Percentiles rank a stretch among this genome's conserved stretches.
Conservation (phyloP, 2,329 filamentous ascomycete genomes). For the Pseudogymnoascus sp. region DNA sequence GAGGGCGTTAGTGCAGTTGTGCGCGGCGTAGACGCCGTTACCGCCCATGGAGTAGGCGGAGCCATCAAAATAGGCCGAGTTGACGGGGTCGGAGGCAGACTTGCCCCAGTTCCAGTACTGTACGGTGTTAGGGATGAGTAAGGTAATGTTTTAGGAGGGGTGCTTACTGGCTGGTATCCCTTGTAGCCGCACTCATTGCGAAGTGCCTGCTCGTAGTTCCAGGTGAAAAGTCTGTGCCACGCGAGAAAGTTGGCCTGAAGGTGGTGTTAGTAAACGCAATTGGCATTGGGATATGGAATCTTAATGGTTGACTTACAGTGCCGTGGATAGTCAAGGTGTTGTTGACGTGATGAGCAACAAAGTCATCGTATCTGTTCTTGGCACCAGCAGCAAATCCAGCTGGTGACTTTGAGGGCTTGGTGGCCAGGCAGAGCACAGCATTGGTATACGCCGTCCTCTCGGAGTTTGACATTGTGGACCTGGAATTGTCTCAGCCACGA, state of each 20-base stretch:
- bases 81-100: constrained; percentile 31
- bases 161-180: constrained; percentile 34
- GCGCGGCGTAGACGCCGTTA: constrained; percentile 33
- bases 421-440: constrained; percentile 28
- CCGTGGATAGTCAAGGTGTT: constrained; percentile 29
- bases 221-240: constrained; percentile 37
- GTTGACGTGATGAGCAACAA: constrained; percentile 32
- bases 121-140: neutral
- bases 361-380: constrained; percentile 33
- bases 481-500: constrained; percentile 10
- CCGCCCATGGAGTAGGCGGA: constrained; percentile 42
- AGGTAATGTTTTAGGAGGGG: constrained; percentile 39
- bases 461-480: constrained; percentile 17
- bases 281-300: neutral
- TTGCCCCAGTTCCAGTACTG: constrained; percentile 19
- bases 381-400: constrained; percentile 27
- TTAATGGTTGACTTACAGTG: constrained; percentile 16
- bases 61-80: constrained; percentile 48
- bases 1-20: constrained; percentile 23
- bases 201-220: constrained; percentile 34
- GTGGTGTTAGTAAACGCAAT: neutral
- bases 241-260: constrained; percentile 30
- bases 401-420: constrained; percentile 26
- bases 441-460: constrained; percentile 28
- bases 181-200: constrained; percentile 36